These are phyloP conservation scores for Nicotiana tomentosiformis DNA, from an alignment of 257 asterid species.

Conservation along the genomic window DNA sequence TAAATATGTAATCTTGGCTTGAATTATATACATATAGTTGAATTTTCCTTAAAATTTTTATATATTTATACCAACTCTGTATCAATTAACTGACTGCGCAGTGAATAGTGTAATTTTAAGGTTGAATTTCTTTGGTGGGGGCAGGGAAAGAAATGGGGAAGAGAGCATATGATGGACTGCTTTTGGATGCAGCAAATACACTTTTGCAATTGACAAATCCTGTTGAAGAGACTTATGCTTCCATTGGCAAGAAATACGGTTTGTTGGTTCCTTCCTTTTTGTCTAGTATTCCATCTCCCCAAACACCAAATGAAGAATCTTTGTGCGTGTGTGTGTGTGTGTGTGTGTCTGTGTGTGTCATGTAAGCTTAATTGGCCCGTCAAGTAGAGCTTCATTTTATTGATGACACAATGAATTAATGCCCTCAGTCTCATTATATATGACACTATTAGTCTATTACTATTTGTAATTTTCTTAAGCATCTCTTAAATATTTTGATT, in stretches of 20 bases:
- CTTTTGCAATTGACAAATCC: constrained; percentile 80
- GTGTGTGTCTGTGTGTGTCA: not conserved
- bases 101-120: not conserved
- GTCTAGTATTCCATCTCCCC: not conserved
- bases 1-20: not conserved
- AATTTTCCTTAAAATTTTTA: not conserved
- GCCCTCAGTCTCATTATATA: not conserved
- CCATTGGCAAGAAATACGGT: constrained; percentile 81
- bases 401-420: not conserved
- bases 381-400: not conserved
- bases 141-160: constrained; percentile 32
- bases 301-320: not conserved
- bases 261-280: constrained; percentile 6
- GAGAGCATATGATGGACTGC: constrained; percentile 67
- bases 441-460: not conserved
- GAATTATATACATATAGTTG: not conserved
- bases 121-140: constrained; percentile 7
- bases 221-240: constrained; percentile 64
- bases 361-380: not conserved
- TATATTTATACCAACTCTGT: not conserved
- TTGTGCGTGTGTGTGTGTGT: not conserved
- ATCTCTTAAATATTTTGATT: not conserved
- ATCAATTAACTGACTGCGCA: not conserved
- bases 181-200: constrained; percentile 93
- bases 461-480: not conserved